phyloP scores from a whole-genome alignment of 1,284 basidiomycete genomes.

The Boletus holoroseus region DNA sequence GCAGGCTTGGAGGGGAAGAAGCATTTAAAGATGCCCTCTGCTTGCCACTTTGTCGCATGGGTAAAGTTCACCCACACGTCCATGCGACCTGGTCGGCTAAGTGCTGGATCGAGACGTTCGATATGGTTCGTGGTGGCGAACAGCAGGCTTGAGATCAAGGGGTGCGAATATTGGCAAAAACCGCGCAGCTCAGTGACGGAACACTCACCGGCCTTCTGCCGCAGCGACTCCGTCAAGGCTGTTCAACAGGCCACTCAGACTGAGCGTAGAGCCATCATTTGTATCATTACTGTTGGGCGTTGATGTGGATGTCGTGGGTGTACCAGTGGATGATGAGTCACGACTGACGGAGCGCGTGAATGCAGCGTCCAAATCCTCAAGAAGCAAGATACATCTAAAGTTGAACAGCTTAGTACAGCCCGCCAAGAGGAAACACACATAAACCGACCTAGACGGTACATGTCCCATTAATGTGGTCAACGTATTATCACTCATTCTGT shows the following conservation, averaged over 20 bases:
- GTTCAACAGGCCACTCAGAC: conserved; percentile 76
- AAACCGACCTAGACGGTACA: conserved; percentile 68
- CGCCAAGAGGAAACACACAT: not conserved
- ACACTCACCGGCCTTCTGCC: conserved; percentile 71
- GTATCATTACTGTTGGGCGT: conserved; percentile 42
- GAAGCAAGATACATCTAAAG: conserved; percentile 73
- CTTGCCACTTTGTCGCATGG: conserved; percentile 81
- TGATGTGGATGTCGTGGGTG: conserved; percentile 46
- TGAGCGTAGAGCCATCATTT: conserved; percentile 72
- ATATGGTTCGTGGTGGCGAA: conserved; percentile 85
- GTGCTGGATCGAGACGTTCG: conserved; percentile 76
- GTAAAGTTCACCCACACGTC: conserved; percentile 87
- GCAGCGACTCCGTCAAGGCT: conserved; percentile 83
- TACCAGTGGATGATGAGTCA: conserved; percentile 69
- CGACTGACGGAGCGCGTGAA: conserved; percentile 79
- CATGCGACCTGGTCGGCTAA: conserved; percentile 78
- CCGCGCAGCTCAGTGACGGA: conserved; percentile 2
- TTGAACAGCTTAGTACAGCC: conserved; percentile 13
- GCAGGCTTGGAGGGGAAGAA: conserved; percentile 71
- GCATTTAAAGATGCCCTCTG: conserved; percentile 84
- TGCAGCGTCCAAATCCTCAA: conserved; percentile 83
- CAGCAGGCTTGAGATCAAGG: conserved; percentile 47
- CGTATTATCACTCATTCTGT: conserved; percentile 82
- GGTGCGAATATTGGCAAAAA: conserved; percentile 16
- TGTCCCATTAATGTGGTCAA: conserved; percentile 76